These are phyloP conservation scores for Nidularia pulvinata DNA, from an alignment of 768 basidiomycete genomes.

Conservation along the genomic window DNA sequence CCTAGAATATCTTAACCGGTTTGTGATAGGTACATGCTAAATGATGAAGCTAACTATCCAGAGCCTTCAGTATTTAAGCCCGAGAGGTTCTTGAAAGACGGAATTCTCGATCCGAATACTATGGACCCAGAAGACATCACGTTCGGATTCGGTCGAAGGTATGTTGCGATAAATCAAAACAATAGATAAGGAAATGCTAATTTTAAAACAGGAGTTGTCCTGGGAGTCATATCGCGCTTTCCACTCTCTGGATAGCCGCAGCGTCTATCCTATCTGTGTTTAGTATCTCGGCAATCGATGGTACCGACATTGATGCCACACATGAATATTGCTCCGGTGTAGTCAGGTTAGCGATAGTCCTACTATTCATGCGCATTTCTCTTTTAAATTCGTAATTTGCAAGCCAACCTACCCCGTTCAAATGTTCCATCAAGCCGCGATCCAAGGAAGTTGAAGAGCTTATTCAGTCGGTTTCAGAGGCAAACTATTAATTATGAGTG, in stretches of 20 bases:
- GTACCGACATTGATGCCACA: not conserved
- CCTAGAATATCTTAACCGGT: not conserved
- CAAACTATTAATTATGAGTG: no score
- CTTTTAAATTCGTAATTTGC: not conserved
- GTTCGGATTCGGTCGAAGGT: conserved; percentile 13
- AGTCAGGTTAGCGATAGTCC: no score
- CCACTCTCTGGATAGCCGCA: not conserved
- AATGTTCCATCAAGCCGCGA: not conserved
- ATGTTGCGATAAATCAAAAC: not conserved
- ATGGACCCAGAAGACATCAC: conserved; percentile 3
- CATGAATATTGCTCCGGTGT: not conserved
- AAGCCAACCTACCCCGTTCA: not conserved
- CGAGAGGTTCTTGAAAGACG: conserved; percentile 9
- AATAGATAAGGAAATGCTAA: not conserved
- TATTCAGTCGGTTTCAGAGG: not conserved
- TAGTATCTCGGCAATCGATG: not conserved
- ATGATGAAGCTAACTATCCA: conserved; percentile 8
- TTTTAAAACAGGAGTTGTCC: not conserved
- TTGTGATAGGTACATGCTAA: conserved; percentile 7
- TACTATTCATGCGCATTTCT: no score
- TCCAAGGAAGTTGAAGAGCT: not conserved
- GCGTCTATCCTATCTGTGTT: not conserved
- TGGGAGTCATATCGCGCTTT: not conserved
- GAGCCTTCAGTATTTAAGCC: conserved; percentile 10
- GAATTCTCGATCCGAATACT: conserved; percentile 3